Evolutionary conservation across 257 asterid species (phyloP), one percentile per base, ranked within the genome.

Genomic region (Nicotiana paniculata): DNA sequence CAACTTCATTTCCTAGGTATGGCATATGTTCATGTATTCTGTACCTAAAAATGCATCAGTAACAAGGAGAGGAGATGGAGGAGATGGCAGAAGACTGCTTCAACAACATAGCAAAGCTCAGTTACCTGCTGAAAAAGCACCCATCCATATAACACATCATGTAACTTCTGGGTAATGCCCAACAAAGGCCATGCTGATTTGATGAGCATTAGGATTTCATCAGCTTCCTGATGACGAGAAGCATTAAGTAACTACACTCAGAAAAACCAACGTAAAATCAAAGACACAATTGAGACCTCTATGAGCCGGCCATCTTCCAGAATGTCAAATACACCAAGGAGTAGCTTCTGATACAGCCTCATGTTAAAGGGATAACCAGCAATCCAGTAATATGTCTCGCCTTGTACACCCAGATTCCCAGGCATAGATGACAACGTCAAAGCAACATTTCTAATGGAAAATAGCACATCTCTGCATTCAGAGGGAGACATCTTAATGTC

Each of bases 81-180:
- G 77, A 69, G 77, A 70, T 39, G 77, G 77, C 21, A 39, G n/a
- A 39, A 70, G 32, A 51, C 48, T 21, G 37, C 59, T 70, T 72
- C 79, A 74, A 48, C 24, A 70, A 46, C 79, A 74, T 24, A 59
- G 79, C 26, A 21, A 46, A 74, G 61, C 61, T 74, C 59, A 74
- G 43, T 59, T 91, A 96, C 99, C 98, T 94, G 98, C 85, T 94
- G 94, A 88, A 96, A 93, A 78, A 96, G 93, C 82, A 96, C 94
- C 99, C 99, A 96, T 28, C 91, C 91, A 85, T 91, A 93, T 77
- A 96, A 86, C 70, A 93, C 92, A 85, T 89, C 88, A 87, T 96
- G 98, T 85, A 96, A 82, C 86, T 89, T 89, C 82, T 86, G 89
- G 61, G 98, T 96, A 86, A 96, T 92, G 82, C 99, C 98, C 88